Evolutionary conservation across 1,284 basidiomycete genomes (phyloP), one percentile per base, ranked within the genome.

Genomic region (Ustilago xerochloae): DNA sequence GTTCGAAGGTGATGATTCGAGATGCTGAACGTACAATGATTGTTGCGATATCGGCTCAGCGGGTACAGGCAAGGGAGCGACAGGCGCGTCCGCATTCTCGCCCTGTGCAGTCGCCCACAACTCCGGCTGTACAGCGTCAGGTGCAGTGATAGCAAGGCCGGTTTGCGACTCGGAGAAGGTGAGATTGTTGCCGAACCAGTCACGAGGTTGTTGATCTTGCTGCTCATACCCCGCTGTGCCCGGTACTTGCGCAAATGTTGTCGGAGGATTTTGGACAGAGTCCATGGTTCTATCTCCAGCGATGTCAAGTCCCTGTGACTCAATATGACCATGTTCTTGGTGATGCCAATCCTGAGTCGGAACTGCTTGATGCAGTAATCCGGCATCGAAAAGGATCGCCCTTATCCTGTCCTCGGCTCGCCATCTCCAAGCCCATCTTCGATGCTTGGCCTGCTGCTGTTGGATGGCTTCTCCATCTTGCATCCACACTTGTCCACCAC

Each of bases 351-450:
- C 43, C 4, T 57, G 47, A 30, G 45, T 48, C 6, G 55, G 30
- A 9, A 43, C 29, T 18, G 56, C 45, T 45, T 59, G 56, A 33
- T 67, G 57, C 48, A 62, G 32, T 33, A 67, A 10, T 12, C 65
- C 65, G 2, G 54, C 59, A 32, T 67, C 65, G 22, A 67, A 73
- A 9, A 76, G 39, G 15, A 73, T 54, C 12, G 65, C 54, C 22
- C 69, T 52, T 13, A 76, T 76, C 16, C 74, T 55, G 46, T 73
- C 69, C 49, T 73, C 69, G 7, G 64, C 74, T 8, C 69, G 51
- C 55, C 59, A 60, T 4, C 63, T 49, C 72, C 72, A 75, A 8
- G 60, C 72, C 65, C 68, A 66, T 15, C 46, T 55, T 2, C 60
- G 45, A n/a, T 60, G 52, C 28, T n/a, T 48, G 12, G 57, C 63